Evolutionary conservation across 371 early-diverging fungal genomes (phyloP).

Genomic region (Saksenaea vasiformis): DNA sequence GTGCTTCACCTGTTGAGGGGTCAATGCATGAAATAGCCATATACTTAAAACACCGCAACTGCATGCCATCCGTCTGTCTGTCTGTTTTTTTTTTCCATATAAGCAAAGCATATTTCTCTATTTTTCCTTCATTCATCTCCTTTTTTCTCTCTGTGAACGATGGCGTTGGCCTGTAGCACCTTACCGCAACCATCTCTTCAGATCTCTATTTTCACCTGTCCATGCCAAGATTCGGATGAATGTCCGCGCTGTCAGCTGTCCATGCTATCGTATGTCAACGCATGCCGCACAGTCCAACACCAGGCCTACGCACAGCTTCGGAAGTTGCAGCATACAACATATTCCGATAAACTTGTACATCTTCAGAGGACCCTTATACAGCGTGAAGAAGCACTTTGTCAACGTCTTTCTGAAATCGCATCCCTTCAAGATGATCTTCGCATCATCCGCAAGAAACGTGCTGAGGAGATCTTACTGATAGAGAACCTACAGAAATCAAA

Average conservation of each 20-base stretch:
- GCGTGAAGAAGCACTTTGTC: neutral
- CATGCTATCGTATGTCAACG: neutral
- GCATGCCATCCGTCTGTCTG: neutral
- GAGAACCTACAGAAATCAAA: constrained; percentile 66
- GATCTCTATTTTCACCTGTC: neutral
- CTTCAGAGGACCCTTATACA: neutral
- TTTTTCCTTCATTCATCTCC: constrained; percentile 6
- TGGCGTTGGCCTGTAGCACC: neutral
- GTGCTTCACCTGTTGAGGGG: neutral
- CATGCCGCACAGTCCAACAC: neutral
- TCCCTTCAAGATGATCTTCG: constrained; percentile 79
- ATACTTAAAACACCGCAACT: neutral
- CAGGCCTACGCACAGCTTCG: neutral
- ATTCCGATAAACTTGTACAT: neutral
- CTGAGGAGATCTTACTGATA: constrained; percentile 67
- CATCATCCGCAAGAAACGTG: constrained; percentile 79
- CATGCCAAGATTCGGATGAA: neutral
- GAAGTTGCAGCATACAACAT: neutral
- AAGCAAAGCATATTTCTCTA: constrained; percentile 1
- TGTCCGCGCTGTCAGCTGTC: neutral
- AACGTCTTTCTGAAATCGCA: constrained; percentile 58
- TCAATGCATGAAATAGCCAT: neutral
- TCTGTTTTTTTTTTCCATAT: constrained; percentile 6
- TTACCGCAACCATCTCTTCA: neutral
- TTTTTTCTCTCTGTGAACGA: neutral